Evolutionary conservation across 495 filamentous ascomycete genomes (phyloP), one percentile per base, ranked within the genome.

Genomic region (Entonaema liquescens): DNA sequence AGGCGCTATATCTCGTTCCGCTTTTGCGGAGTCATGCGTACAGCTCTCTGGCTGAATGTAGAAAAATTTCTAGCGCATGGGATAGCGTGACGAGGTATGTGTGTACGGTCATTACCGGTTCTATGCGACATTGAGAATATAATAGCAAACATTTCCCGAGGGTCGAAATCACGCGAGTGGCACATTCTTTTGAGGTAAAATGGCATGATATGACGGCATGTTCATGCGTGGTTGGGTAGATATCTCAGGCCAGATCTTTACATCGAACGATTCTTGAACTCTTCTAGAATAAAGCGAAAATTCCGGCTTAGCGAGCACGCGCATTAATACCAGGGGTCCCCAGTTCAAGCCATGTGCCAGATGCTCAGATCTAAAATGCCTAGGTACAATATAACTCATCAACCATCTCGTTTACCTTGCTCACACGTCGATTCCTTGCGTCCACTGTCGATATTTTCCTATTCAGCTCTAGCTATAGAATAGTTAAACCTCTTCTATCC

Each of bases 151-250:
- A 50, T 52, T 68, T 57, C 29, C 42, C 2, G 25, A 29, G 29
- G 11, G 25, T 17, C 40, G 19, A 42, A 36, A 59, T 72, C 69
- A 67, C 40, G 55, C 59, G 50, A 67, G 53, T n/a, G 21, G 26
- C 15, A 49, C 47, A 52, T 23, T 13, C 35, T 52, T 47, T 33
- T 60, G 56, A 68, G 64, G 35, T 25, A 23, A 59, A 57, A 72
- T 72, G 70, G 70, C 54, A 72, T 50, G 70, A 72, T 72, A 29
- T 72, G 70, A 72, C 70, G 57, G 29, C 54, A 65, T 65, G 38
- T 72, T 52, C 64, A 68, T 72, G 70, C 55, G 64, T 68, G 40
- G 64, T 4, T 68, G 54, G 64, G 21, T 25, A 67, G 55, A 56
- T 62, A 42, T 56, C 49, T 38, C 59, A 33, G 60, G 55, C 60